Conservation (phyloP, 1,139 yeast species). For the Pichia sp. region DNA sequence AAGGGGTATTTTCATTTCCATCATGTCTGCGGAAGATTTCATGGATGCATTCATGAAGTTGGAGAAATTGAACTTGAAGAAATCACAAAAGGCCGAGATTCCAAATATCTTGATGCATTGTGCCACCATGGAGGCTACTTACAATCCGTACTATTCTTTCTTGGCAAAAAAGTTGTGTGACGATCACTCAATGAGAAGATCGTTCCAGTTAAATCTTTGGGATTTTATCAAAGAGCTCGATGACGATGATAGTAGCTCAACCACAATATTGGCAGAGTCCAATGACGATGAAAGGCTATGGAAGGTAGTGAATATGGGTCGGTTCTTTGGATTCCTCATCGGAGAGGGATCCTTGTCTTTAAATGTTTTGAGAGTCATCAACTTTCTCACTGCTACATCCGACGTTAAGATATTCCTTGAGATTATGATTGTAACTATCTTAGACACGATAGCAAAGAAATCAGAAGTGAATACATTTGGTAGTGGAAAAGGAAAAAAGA, state of each 20-base stretch:
- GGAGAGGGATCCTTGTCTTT: conserved; percentile 68
- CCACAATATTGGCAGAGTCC: conserved; percentile 28
- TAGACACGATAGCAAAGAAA: conserved; percentile 60
- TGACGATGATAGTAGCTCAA: conserved; percentile 31
- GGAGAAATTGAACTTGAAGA: conserved; percentile 71
- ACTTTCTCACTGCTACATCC: conserved; percentile 63
- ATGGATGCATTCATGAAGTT: conserved; percentile 79
- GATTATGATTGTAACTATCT: conserved; percentile 58
- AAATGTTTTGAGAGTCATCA: conserved; percentile 64
- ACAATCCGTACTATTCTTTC: conserved; percentile 86
- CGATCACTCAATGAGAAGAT: conserved; percentile 63
- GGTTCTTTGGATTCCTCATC: conserved; percentile 69
- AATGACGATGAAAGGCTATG: conserved; percentile 48
- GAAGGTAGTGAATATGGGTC: conserved; percentile 64
- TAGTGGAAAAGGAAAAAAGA: conserved; percentile 30
- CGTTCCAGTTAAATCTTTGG: conserved; percentile 89
- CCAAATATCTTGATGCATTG: conserved; percentile 84
- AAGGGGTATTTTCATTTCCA: conserved; percentile 85
- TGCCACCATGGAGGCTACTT: conserved; percentile 71
- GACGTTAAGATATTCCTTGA: conserved; percentile 70
- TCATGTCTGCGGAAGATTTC: conserved; percentile 92
- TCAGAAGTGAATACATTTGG: conserved; percentile 36
- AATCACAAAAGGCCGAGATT: conserved; percentile 81
- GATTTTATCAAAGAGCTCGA: conserved; percentile 75
- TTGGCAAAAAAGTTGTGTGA: conserved; percentile 72